Conservation (phyloP, 2,329 filamentous ascomycete genomes). For the Truncatella angustata region DNA sequence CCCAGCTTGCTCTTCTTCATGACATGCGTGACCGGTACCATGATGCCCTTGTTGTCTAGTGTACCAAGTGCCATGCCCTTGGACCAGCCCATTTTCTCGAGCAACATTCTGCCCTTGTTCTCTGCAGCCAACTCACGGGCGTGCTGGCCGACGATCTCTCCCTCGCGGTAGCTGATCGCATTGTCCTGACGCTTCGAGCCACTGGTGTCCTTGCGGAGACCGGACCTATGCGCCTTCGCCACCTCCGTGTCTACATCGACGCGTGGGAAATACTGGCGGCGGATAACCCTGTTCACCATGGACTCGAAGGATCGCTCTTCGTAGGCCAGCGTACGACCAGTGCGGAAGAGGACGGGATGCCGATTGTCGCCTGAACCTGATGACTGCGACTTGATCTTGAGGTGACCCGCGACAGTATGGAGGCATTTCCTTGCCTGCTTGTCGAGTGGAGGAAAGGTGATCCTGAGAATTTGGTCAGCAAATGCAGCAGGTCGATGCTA, state of each 20-base stretch:
- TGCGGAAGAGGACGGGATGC: constrained; percentile 76
- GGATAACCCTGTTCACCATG: constrained; percentile 40
- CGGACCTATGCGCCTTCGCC: constrained; percentile 26
- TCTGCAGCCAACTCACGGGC: constrained; percentile 80
- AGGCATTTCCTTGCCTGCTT: constrained; percentile 73
- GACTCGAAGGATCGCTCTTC: constrained; percentile 54
- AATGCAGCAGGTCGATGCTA: no score
- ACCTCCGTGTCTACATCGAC: constrained; percentile 38
- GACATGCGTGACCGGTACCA: constrained; percentile 81
- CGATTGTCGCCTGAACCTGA: constrained; percentile 70
- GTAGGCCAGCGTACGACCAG: constrained; percentile 61
- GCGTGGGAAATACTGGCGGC: constrained; percentile 55
- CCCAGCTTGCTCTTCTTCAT: constrained; percentile 86
- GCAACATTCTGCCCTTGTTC: constrained; percentile 81
- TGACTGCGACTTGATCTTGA: constrained; percentile 83
- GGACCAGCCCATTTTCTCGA: constrained; percentile 98
- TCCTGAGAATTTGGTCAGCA: constrained; percentile 38
- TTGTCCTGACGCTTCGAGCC: constrained; percentile 22
- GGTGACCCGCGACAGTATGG: constrained; percentile 72
- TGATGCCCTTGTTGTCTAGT: constrained; percentile 79
- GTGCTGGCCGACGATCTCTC: constrained; percentile 81
- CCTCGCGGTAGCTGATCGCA: constrained; percentile 67
- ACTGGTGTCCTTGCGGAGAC: constrained; percentile 10
- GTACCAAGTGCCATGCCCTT: constrained; percentile 82
- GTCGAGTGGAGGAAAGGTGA: constrained; percentile 81